Conservation (phyloP, 441 rosid species). For the Francoa sonchifolia region DNA sequence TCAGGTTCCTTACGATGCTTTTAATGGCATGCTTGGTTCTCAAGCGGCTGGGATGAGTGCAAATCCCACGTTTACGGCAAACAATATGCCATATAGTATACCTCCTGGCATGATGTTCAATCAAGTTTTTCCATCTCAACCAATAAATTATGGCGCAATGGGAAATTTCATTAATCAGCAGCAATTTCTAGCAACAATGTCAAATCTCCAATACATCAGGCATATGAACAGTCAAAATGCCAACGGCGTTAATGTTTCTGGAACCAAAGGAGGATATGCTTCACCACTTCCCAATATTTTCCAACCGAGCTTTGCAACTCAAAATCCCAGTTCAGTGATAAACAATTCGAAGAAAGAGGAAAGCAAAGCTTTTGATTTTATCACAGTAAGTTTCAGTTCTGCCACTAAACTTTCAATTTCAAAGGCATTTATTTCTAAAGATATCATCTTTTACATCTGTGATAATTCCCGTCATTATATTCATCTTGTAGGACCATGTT, state of each 20-base stretch:
- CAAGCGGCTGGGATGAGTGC: conserved; percentile 35
- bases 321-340: conserved; percentile 42
- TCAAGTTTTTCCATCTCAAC: conserved; percentile 56
- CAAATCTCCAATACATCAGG: conserved; percentile 62
- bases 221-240: conserved; percentile 40
- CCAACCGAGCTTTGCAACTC: conserved; percentile 53
- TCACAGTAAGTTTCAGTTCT: conserved; percentile 56
- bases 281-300: conserved; percentile 74
- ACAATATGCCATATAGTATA: conserved; percentile 39
- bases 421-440: too few species aligned
- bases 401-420: conserved; percentile 7
- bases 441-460: background rate
- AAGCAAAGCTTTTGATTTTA: conserved; percentile 86
- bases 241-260: conserved; percentile 23
- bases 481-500: conserved; percentile 65
- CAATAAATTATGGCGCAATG: conserved; percentile 61
- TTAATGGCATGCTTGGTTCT: conserved; percentile 40
- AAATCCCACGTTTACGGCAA: conserved; percentile 34
- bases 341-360: conserved; percentile 74
- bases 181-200: conserved; percentile 64
- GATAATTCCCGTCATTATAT: conserved; percentile 11
- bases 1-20: conserved; percentile 30
- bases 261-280: conserved; percentile 30
- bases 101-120: conserved; percentile 58
- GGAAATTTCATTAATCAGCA: conserved; percentile 66